A percentile compares a stretch with the other conserved stretches of the same genome.
Evolutionary conservation across 345 rosid genomes (phyloP).

Genomic region (Abelmoschus esculentus): DNA sequence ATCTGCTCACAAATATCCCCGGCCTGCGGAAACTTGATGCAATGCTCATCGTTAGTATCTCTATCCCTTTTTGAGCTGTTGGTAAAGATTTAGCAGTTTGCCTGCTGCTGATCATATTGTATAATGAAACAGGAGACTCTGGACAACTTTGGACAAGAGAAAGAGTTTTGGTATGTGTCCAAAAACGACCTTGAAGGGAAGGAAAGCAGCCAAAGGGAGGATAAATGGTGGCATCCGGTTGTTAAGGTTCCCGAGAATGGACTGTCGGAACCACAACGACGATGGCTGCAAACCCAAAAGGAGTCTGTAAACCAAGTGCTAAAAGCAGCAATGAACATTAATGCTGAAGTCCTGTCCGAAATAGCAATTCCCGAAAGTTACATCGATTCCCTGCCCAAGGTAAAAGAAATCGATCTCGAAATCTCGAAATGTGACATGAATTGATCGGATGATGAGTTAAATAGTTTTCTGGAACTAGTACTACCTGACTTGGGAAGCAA

Average conservation of each 20-base stretch:
- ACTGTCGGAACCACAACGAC: neutral
- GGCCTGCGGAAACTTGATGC: neutral
- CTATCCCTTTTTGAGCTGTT: neutral
- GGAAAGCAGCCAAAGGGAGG: neutral
- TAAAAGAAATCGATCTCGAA: neutral
- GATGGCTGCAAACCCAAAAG: neutral
- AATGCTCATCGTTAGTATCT: neutral
- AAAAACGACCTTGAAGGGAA: neutral
- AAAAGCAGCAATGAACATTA: neutral
- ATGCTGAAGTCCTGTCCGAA: neutral
- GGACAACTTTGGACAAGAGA: neutral
- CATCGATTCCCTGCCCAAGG: neutral
- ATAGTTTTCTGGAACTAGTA: too few relatives aligned
- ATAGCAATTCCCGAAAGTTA: neutral
- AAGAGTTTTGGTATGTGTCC: neutral
- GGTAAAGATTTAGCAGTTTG: neutral
- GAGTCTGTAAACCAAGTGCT: neutral
- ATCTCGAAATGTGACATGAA: neutral
- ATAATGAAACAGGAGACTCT: neutral
- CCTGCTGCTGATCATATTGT: neutral
- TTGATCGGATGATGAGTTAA: too few relatives aligned
- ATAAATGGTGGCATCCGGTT: neutral
- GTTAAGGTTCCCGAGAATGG: neutral
- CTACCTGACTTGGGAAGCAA: neutral
- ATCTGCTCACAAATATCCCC: neutral